Evolutionary conservation across 768 basidiomycete genomes (phyloP), one percentile per base, ranked within the genome.

Genomic region (Leccinum olivaceopallidum): DNA sequence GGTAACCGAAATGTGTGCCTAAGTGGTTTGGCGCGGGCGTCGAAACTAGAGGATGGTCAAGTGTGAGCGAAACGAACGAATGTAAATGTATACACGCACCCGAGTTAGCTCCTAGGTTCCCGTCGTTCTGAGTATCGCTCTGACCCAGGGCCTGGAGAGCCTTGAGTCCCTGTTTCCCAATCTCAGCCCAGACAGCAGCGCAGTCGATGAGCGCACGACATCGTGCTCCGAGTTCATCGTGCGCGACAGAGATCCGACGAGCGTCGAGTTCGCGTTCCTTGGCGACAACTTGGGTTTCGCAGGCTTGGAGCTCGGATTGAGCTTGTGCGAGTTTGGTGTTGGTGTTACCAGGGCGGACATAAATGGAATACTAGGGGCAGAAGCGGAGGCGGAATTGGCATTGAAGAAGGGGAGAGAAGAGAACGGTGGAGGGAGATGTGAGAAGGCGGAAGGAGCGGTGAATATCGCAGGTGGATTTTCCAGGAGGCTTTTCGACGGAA

Each of bases 261-360:
- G 68, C 67, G 6, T 81, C 81, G 7, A 92, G 79, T 59, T 87
- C 87, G 20, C 75, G 80, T 69, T 94, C 90, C 70, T 90, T 90
- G 28, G 75, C 60, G 0, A 86, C 86, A 2, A 94, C 79, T 57
- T 88, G 88, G 0, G 82, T 77, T 69, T 94, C 92, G 71, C 92
- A 94, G 9, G 90, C 92, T 66, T 92, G 91, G 20, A 94, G 77
- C 63, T 93, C 89, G 0, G 86, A 77, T 64, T 93, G 92, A 0
- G 91, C 90, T 3, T 83, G 75, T 0, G 77, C 77, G 8, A 91
- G 79, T 67, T 90, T 91, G 18, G 75, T 51, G 48, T 61, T 73
- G 34, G 69, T 62, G 56, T 62, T 22, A 66, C 63, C 24, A 66
- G 58, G 20, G 24, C 24, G 24, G 24, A 4, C 4, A 26, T 26